Evolutionary conservation across 2,329 filamentous ascomycete species (phyloP).

Genomic region (Aureobasidium sp.): DNA sequence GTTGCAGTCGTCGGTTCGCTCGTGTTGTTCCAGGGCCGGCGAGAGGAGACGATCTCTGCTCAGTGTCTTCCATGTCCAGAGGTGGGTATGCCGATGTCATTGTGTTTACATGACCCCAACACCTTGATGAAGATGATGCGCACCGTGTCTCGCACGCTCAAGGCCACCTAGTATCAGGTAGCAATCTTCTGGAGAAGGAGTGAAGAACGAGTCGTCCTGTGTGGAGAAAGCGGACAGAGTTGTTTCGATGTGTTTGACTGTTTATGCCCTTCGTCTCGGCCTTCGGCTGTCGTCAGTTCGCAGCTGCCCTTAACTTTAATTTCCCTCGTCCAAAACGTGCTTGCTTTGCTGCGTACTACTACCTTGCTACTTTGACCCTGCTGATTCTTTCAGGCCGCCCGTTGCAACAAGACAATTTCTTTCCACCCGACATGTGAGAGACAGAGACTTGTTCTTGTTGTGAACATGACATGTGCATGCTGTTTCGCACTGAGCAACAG

Average conservation of each 20-base stretch:
- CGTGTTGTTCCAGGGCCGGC: slow-evolving; percentile 22
- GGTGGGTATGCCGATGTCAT: neutral
- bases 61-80: neutral
- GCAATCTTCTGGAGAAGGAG: neutral
- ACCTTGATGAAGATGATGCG: slow-evolving; percentile 10
- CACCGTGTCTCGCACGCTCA: neutral
- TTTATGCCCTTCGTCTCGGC: slow-evolving; percentile 1
- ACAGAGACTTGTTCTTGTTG: neutral
- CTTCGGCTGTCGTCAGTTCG: slow-evolving; percentile 4
- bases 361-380: neutral
- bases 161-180: neutral
- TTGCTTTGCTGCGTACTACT: neutral
- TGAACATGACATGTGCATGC: no score
- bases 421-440: neutral
- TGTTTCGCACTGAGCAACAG: neutral
- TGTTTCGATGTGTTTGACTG: neutral
- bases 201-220: neutral
- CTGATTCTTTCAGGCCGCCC: slow-evolving; percentile 2
- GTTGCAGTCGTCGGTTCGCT: slow-evolving; percentile 27
- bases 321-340: neutral
- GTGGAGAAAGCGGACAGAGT: neutral
- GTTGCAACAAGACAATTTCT: neutral
- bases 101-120: neutral
- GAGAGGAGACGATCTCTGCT: slow-evolving; percentile 1
- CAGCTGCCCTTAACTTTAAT: neutral